Evolutionary conservation across 1,284 basidiomycete genomes (phyloP), one percentile per base, ranked within the genome.

Genomic region (Trametes polyzona): DNA sequence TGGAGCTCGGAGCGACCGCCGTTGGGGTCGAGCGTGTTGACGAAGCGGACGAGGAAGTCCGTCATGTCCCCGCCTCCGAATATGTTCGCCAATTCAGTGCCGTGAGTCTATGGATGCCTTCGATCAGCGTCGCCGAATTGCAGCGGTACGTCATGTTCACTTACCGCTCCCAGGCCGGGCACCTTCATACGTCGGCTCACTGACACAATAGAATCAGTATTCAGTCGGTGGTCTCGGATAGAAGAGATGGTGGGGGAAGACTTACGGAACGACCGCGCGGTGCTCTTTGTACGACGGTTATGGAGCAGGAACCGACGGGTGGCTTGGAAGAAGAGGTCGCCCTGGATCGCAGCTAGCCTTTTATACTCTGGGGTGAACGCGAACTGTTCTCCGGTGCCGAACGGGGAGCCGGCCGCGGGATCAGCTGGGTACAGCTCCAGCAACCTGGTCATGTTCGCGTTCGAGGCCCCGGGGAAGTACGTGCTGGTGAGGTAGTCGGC

Each of bases 281-380:
- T 48, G 48, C 73, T 69, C 33, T 66, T 67, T 11, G 36, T 42
- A 0, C 70, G 62, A 1, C 58, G 50, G 17, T 66, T 35, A 21
- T 65, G 63, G 14, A 85, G 62, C 60, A 86, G 75, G 68, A 80
- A 79, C 16, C 82, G 70, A n/a, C 83, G 72, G 2, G 82, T 79
- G 0, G 74, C 81, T 52, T 85, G 82, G 71, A 87, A 85, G 0
- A 79, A 71, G 0, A 73, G 66, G 57, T 86, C 84, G 0, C 83
- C 84, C 39, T 73, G 73, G 57, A 86, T 67, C 0, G 82, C 73
- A 8, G 83, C 76, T 1, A 85, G 62, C 21, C 83, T 73, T 67
- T 86, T 84, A 70, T 73, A 85, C 57, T 84, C 74, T 0, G 79
- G 78, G 0, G 79, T 76, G 9, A 85, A 51, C 0, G 70, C 73